Conservation (phyloP, 441 rosid genomes). For the Populus hybrid region DNA sequence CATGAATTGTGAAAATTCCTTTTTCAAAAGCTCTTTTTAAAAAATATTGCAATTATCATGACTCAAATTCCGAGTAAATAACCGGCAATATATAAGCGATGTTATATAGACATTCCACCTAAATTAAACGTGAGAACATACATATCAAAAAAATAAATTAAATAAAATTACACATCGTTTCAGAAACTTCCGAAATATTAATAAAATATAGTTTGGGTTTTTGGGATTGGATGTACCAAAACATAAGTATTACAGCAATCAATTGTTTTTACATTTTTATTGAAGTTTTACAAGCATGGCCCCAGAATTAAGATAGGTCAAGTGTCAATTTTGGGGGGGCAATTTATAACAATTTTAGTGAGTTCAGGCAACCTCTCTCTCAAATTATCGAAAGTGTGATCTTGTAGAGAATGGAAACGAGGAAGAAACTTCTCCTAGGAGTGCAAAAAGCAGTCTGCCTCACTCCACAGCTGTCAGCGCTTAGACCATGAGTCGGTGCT, state of each 20-base stretch:
- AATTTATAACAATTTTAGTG: background rate
- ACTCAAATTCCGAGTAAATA: accelerated
- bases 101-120: no score
- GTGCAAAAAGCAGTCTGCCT: constrained; percentile 12
- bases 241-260: no score
- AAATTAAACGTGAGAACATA: no score
- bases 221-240: no score
- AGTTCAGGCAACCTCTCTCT: background rate
- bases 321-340: background rate
- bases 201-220: no score
- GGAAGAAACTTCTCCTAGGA: constrained; percentile 13
- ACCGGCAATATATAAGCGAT: accelerated
- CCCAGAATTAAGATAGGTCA: background rate
- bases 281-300: background rate
- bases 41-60: no score
- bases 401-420: constrained; percentile 6
- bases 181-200: no score
- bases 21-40: no score
- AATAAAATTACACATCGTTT: no score
- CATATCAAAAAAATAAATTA: no score
- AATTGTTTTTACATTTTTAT: no score
- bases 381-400: constrained; percentile 8
- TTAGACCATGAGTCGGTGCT: constrained; percentile 48
- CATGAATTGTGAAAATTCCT: no score
- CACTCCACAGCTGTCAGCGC: constrained; percentile 32